These are phyloP conservation scores for Linnemannia hyalina DNA, from an alignment of 192 early-diverging fungal genomes.

Conservation along the genomic window DNA sequence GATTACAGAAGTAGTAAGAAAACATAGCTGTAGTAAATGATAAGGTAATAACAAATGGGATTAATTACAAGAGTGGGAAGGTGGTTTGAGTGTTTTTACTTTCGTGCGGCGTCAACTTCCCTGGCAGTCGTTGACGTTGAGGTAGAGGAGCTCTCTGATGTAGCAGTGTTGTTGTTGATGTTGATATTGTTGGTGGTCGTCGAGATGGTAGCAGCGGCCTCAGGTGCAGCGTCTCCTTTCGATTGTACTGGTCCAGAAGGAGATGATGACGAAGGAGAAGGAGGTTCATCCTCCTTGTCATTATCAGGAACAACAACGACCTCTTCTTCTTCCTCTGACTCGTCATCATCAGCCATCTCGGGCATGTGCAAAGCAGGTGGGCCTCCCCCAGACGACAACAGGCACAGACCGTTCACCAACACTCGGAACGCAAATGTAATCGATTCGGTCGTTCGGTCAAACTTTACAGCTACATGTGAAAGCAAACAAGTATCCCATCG, in stretches of 20 bases:
- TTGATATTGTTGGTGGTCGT: not conserved
- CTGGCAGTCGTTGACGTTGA: not conserved
- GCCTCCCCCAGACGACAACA: slow-evolving; percentile 45
- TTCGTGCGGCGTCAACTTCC: not conserved
- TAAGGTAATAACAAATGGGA: not conserved
- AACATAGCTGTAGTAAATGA: not conserved
- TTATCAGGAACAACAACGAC: slow-evolving; percentile 34
- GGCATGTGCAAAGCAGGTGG: slow-evolving; percentile 53
- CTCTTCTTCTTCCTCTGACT: slow-evolving; percentile 35
- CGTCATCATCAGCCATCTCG: slow-evolving; percentile 49
- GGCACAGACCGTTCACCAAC: slow-evolving; percentile 43
- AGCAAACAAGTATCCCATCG: not conserved
- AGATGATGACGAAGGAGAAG: slow-evolving; percentile 16
- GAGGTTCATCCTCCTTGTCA: slow-evolving; percentile 25
- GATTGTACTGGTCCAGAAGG: not conserved
- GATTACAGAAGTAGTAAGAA: not conserved
- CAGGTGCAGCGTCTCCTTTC: not conserved
- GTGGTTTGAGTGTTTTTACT: not conserved
- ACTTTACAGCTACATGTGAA: slow-evolving; percentile 23
- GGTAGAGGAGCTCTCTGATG: not conserved
- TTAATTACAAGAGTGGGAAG: not conserved
- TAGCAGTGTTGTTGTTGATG: not conserved
- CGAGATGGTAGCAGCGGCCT: not conserved
- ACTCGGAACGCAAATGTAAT: slow-evolving; percentile 48
- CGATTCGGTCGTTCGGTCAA: slow-evolving; percentile 19